Base-by-base conservation (phyloP, 192 early-diverging fungal species). In the Backusella parvicylindrica region DNA sequence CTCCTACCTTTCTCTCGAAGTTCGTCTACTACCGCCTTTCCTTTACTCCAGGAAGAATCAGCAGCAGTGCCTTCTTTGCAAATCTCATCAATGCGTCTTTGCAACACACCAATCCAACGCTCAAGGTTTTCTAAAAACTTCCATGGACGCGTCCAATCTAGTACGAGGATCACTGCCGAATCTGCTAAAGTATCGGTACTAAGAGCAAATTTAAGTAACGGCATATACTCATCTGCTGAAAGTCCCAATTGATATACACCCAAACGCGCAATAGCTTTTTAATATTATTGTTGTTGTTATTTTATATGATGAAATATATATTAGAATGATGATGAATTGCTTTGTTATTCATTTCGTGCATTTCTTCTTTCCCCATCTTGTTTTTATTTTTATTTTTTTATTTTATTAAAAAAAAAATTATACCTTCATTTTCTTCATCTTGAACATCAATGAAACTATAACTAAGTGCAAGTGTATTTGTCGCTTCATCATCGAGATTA, bases 121-220 rank as follows among this genome's bases (percentile, higher is more conserved):
- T 94, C 87, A 71, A 96, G 84, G 21, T 88, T 83, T 72, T 92
- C 91, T 75, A 96, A 78, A 83, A 96, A 98, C 30, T 81, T 83
- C 95, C 95, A 96, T 18, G 97, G 97, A 80, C 87, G 85, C 26
- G 90, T 86, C 97, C 97, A 98, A 82, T 98, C 97, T 65, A 98
- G 83, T 64, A 91, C 91, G 56, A 98, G 85, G 2, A 96, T 82
- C 0, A 93, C 90, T 12, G 91, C 77, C 0, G 91, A 85, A 70
- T 90, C 85, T 0, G 86, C 75, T 38, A 95, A 77, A 26, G 92
- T 85, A 31, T 88, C 84, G 30, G 86, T 79, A 74, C 89, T 90
- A 53, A 97, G 79, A 30, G 90, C 92, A 79, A 93, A 92, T 68
- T 83, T 84, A 28, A 96, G 84, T 71, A 95, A 81, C 63, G 88